Base-by-base conservation (phyloP, 495 filamentous ascomycete genomes). In the Emericellopsis terricola region DNA sequence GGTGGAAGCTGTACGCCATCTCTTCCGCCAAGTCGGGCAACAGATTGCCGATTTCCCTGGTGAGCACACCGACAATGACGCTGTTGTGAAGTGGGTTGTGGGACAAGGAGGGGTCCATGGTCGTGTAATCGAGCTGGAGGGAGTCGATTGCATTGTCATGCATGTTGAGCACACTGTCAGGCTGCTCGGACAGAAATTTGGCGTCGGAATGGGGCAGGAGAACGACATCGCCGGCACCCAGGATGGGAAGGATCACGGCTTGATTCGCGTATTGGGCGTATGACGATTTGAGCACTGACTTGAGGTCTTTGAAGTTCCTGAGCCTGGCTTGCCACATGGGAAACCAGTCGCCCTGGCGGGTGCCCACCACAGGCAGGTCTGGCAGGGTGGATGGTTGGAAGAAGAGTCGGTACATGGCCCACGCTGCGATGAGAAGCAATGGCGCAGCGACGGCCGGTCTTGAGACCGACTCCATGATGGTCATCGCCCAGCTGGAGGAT, bases 391-490 rank as follows among this genome's bases (percentile, higher is more conserved):
- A 36, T 0, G 44, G 41, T 15, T 37, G 37, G 26, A 49, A 20
- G 26, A 52, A 38, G 19, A 51, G 59, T 69, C 30, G 51, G 60
- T 2, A 52, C 51, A 2, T 77, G 72, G 72, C 47, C 58, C 14
- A 64, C n/a, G n/a, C n/a, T n/a, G n/a, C n/a, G n/a, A n/a, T n/a
- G n/a, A n/a, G n/a, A n/a, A n/a, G n/a, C n/a, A n/a, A n/a, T n/a
- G n/a, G n/a, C n/a, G n/a, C n/a, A n/a, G n/a, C n/a, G n/a, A n/a
- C n/a, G n/a, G n/a, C n/a, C n/a, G n/a, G n/a, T n/a, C n/a, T n/a
- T n/a, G n/a, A n/a, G n/a, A n/a, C n/a, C n/a, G n/a, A n/a, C n/a
- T n/a, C n/a, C n/a, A n/a, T n/a, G n/a, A n/a, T n/a, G n/a, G n/a
- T n/a, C n/a, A n/a, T n/a, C n/a, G n/a, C n/a, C n/a, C n/a, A n/a